Evolutionary conservation across 2,329 filamentous ascomycete genomes (phyloP).

Genomic region (Colletotrichum sp.): DNA sequence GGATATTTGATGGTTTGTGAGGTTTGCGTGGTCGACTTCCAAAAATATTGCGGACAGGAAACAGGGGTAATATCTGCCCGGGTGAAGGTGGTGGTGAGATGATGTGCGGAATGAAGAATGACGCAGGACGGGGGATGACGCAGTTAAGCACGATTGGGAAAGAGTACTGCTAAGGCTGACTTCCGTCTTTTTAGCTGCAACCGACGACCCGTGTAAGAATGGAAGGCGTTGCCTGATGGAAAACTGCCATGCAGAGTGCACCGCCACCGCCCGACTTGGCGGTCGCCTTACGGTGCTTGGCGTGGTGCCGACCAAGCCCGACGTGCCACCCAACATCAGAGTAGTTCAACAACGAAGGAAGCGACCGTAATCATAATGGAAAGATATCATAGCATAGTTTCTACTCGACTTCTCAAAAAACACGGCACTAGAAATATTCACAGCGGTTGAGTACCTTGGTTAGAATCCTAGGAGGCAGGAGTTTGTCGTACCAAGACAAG

Average conservation of each 20-base stretch:
- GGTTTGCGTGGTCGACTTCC: neutral
- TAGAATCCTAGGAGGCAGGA: accelerated
- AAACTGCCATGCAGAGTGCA: neutral
- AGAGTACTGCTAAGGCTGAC: neutral
- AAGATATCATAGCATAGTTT: neutral
- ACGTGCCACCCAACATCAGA: neutral
- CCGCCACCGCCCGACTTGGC: neutral
- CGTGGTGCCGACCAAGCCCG: neutral
- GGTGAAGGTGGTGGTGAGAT: neutral
- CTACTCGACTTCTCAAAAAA: neutral
- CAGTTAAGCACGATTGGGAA: neutral
- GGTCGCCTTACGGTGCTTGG: neutral
- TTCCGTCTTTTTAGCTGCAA: neutral
- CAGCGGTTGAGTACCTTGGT: neutral
- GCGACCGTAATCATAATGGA: neutral
- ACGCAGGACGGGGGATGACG: neutral
- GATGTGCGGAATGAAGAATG: neutral
- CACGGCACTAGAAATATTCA: neutral
- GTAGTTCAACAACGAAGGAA: neutral
- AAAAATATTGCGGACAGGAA: neutral
- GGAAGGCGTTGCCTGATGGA: neutral
- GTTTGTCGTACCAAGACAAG: neutral
- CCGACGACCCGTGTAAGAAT: neutral
- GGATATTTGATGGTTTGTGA: neutral
- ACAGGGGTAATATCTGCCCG: neutral